A percentile compares a stretch with the other conserved stretches of the same genome.
Conservation (phyloP, 1,284 basidiomycete species). For the Puccinia hordei region DNA sequence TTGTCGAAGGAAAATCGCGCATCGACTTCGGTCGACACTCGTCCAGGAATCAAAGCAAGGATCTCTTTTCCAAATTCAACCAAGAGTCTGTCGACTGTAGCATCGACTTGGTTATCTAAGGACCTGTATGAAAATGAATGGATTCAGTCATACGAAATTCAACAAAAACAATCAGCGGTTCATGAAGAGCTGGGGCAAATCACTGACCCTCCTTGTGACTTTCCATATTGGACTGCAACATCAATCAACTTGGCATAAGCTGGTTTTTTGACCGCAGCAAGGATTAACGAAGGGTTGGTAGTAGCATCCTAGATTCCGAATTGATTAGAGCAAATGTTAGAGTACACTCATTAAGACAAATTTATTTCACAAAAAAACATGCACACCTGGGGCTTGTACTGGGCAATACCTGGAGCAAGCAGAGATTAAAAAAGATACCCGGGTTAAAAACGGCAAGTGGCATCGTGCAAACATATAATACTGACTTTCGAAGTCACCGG, state of each 20-base stretch:
- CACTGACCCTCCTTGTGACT: slow-evolving; percentile 67
- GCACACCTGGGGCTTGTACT: slow-evolving; percentile 49
- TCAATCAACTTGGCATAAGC: slow-evolving; percentile 83
- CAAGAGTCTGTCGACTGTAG: slow-evolving; percentile 51
- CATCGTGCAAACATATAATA: background rate
- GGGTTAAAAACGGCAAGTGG: background rate
- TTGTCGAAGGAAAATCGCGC: slow-evolving; percentile 96
- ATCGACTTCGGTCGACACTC: slow-evolving; percentile 98
- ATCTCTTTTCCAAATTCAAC: slow-evolving; percentile 98
- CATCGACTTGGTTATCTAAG: slow-evolving; percentile 56
- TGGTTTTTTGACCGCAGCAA: slow-evolving; percentile 88
- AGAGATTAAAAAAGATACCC: background rate
- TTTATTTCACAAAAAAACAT: no score
- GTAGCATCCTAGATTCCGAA: slow-evolving; percentile 65
- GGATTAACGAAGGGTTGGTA: slow-evolving; percentile 84
- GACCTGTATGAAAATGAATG: slow-evolving; percentile 26
- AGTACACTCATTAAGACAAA: background rate
- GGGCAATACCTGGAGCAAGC: slow-evolving; percentile 39
- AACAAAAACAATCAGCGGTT: background rate
- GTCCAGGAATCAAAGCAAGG: slow-evolving; percentile 90
- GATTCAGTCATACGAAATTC: background rate
- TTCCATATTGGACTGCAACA: slow-evolving; percentile 77
- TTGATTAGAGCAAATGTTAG: background rate
- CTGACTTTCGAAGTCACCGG: slow-evolving; percentile 51
- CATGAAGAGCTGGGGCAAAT: background rate